Conservation (phyloP, 352 stramenopile genomes). For the Pythium monospermum region DNA sequence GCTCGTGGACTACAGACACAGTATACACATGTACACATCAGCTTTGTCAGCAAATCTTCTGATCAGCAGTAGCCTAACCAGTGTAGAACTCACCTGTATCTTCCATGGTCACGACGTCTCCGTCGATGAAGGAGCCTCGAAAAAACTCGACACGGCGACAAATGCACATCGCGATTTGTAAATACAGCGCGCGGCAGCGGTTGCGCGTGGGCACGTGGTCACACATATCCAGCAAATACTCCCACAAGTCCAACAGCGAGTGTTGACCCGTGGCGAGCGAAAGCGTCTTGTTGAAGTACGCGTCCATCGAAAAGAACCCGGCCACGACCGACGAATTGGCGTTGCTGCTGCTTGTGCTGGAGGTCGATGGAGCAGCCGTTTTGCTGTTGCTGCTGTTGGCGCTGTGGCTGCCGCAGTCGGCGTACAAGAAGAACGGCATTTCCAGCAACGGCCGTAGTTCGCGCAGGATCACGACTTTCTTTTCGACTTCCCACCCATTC, state of each 20-base stretch:
- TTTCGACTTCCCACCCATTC: conserved; percentile 76
- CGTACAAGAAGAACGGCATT: conserved; percentile 70
- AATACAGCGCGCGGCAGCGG: conserved; percentile 59
- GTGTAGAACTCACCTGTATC: conserved; percentile 21
- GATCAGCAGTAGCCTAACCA: not conserved
- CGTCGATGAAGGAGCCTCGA: conserved; percentile 52
- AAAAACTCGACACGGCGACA: conserved; percentile 79
- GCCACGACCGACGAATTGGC: conserved; percentile 1
- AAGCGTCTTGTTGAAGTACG: conserved; percentile 76
- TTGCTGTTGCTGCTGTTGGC: no score
- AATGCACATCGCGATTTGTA: conserved; percentile 67
- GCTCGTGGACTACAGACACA: conserved; percentile 36
- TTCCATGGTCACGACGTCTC: conserved; percentile 44
- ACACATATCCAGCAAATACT: conserved; percentile 81
- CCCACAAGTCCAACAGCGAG: conserved; percentile 71
- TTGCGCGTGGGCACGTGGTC: conserved; percentile 72
- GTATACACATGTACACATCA: not conserved
- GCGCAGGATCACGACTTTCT: conserved; percentile 61
- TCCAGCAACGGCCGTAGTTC: conserved; percentile 62
- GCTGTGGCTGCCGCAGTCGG: conserved; percentile 43
- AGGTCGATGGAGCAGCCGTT: conserved; percentile 21
- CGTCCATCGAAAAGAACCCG: conserved; percentile 33
- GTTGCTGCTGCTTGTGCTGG: conserved; percentile 13
- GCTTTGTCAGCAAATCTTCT: not conserved
- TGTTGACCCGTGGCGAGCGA: conserved; percentile 59